Evolutionary conservation across 2,329 filamentous ascomycete species (phyloP), one percentile per base, ranked within the genome.

Genomic region (Aspergillus brunneoviolaceus): DNA sequence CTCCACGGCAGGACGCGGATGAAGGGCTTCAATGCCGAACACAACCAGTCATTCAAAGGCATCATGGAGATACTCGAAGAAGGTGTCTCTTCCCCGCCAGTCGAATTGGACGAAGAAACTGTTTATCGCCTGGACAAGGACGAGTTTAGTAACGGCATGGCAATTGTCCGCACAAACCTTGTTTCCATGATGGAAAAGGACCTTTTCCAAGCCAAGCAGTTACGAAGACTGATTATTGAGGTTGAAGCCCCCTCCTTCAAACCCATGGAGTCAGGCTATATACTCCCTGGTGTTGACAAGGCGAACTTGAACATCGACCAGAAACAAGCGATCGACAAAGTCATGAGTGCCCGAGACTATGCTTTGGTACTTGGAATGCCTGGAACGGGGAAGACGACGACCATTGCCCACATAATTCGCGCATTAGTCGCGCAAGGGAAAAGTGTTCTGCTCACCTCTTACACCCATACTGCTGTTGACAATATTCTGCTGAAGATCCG

Each of bases 321-420:
- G 75, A 87, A 84, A 69, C 84, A 83, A 60, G 95, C 95, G 0
- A 92, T 99, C 55, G 85, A 92, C 67, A 98, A 97, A 76, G 94
- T 99, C 45, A 96, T 99, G 89, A 92, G 89, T 69, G 94, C 95
- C 3, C 86, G 90, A 67, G 93, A 99, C 77, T 99, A 98, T 75
- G 94, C 95, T 7, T 82, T 99, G n/a, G 93, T 99, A 12, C 85
- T 99, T 21, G 95, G 95, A 29, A 99, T 99, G 95, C 95, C 95
- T 1, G 95, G 95, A 7, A 99, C 95, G 0, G 95, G 95, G 60
- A 99, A 99, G 77, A 99, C 95, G 2, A 99, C 95, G 0, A 99
- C 95, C 0, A 98, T 99, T 70, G 92, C 94, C 5, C 93, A 98
- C 73, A 97, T 99, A 67, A 98, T 99, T 69, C 88, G 91, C 49